Evolutionary conservation across 2,329 filamentous ascomycete genomes (phyloP), one percentile per base, ranked within the genome.

Genomic region (Aspergillus sclerotialis): DNA sequence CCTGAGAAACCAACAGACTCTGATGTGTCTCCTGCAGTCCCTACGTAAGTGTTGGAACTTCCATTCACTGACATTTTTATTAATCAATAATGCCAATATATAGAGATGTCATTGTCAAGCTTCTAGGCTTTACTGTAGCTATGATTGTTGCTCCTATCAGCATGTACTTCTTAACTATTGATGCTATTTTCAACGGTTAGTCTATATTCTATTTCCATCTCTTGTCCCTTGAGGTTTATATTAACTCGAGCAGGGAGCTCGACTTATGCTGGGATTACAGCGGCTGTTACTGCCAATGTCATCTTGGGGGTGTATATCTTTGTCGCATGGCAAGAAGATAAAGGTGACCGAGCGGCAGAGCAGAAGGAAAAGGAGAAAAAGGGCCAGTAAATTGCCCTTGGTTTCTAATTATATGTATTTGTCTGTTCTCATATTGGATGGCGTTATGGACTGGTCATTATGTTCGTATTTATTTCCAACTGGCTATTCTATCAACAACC

Each of bases 301-400:
- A 87, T 98, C 3, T 68, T 98, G 32, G 75, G 96, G 37, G 79
- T 75, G n/a, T 98, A 96, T 61, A 78, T 96, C 28, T 67, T 95
- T 37, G 86, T 94, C 13, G 92, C 92, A 4, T 89, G 94, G 75
- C 80, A 75, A 41, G 92, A 98, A 60, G 92, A 96, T 53, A 70
- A 76, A 65, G 78, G 76, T 57, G 88, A 85, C 40, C 92, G 85
- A 81, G 63, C 64, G 17, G 68, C 71, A 16, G 73, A 80, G 50
- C 74, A 79, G 40, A 63, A 72, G 3, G 70, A 78, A 35, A 73
- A 79, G 52, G 61, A 55, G 33, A 66, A 64, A 52, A 69, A 70
- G 48, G 63, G 53, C 32, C 60, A 67, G 44, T 69, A 50, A 42
- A 2, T 19, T 15, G 23, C 12, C 13, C 6, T 30, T 16, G 11